A percentile compares a stretch with the other conserved stretches of the same genome.
These are phyloP conservation scores for Emydomyces testavorans DNA, from an alignment of 2,329 filamentous ascomycete species.

Conservation along the genomic window DNA sequence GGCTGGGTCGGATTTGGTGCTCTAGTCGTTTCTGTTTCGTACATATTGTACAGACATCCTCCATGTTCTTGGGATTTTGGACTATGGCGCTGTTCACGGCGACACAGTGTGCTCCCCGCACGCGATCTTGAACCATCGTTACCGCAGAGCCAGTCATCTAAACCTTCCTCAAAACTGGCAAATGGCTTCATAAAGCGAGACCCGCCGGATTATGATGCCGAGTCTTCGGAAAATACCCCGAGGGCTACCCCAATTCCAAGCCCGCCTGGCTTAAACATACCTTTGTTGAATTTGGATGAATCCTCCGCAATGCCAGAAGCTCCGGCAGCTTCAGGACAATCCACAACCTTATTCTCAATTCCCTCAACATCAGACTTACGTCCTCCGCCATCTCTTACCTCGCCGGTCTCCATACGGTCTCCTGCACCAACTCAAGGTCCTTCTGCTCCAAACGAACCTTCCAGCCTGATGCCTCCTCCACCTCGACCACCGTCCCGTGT, in stretches of 20 bases:
- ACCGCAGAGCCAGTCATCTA: not conserved
- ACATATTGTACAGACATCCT: slow-evolving; percentile 32
- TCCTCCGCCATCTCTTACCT: slow-evolving; percentile 7
- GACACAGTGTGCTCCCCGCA: not conserved
- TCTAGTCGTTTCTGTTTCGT: slow-evolving; percentile 31
- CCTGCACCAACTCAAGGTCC: not conserved
- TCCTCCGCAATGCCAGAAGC: slow-evolving; percentile 11
- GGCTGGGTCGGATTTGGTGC: slow-evolving; percentile 32
- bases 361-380: not conserved
- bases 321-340: slow-evolving; percentile 11
- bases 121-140: not conserved
- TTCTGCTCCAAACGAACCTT: not conserved
- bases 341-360: not conserved
- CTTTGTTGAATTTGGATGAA: slow-evolving; percentile 25
- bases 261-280: slow-evolving; percentile 22
- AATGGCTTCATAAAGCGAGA: not conserved
- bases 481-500: slow-evolving; percentile 17
- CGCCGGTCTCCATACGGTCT: not conserved
- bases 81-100: slow-evolving; percentile 1
- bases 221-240: slow-evolving; percentile 27
- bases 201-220: slow-evolving; percentile 12
- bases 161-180: not conserved
- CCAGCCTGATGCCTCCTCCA: slow-evolving; percentile 17
- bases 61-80: slow-evolving; percentile 25
- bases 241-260: slow-evolving; percentile 25